Conservation (phyloP, 2,329 filamentous ascomycete species). For the Neonectria ditissima region DNA sequence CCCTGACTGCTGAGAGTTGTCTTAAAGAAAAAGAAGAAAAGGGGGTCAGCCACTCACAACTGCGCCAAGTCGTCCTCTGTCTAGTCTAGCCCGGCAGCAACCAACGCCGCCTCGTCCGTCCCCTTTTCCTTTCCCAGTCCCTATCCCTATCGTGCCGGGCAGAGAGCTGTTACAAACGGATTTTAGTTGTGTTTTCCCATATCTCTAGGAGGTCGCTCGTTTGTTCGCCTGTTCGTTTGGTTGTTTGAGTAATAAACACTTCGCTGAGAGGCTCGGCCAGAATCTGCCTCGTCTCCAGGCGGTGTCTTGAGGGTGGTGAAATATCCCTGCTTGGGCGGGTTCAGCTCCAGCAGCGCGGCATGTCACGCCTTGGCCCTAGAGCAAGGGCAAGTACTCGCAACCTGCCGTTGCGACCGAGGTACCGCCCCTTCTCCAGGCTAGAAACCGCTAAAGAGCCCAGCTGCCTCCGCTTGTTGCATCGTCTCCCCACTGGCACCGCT, state of each 20-base stretch:
- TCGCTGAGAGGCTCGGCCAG: slow-evolving; percentile 14
- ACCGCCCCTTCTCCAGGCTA: slow-evolving; percentile 19
- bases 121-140: no score
- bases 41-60: not conserved
- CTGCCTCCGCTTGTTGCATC: slow-evolving; percentile 12
- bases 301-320: not conserved
- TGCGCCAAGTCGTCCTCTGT: not conserved
- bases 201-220: not conserved
- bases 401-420: slow-evolving; percentile 19
- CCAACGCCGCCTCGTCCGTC: not conserved
- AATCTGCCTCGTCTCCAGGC: slow-evolving; percentile 24
- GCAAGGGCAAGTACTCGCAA: slow-evolving; percentile 18
- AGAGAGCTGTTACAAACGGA: not conserved
- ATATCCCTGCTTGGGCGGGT: slow-evolving; percentile 11
- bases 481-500: slow-evolving; percentile 2
- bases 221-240: no score
- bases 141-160: not conserved
- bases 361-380: not conserved
- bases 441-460: slow-evolving; percentile 23
- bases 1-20: not conserved
- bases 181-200: not conserved
- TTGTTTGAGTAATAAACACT: no score
- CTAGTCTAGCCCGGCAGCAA: not conserved
- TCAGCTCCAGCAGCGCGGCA: slow-evolving; percentile 18
- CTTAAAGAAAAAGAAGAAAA: not conserved